Evolutionary conservation across 176 grass and related monocot species (phyloP).

Genomic region (Carex littledalei): DNA sequence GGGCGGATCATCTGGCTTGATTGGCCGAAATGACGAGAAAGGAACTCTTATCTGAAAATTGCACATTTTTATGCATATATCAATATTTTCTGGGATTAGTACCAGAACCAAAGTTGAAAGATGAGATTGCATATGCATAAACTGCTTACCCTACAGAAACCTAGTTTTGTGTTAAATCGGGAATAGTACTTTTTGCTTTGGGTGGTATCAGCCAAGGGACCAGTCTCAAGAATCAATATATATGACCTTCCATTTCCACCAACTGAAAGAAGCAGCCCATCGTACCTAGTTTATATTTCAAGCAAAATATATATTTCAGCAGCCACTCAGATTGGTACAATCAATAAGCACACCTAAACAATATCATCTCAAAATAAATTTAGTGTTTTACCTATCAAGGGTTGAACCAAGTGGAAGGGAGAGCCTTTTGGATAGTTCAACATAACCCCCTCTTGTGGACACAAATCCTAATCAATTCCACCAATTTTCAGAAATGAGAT

Average conservation of each 20-base stretch:
- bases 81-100: not conserved
- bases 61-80: not conserved
- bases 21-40: constrained; percentile 93
- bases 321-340: not conserved
- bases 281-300: constrained; percentile 50
- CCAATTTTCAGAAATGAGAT: constrained; percentile 1
- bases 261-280: constrained; percentile 85
- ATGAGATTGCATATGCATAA: constrained; percentile 2
- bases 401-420: constrained; percentile 96
- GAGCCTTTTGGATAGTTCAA: constrained; percentile 81
- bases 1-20: constrained; percentile 89
- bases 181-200: constrained; percentile 94
- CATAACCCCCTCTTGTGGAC: constrained; percentile 86
- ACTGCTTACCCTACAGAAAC: constrained; percentile 92
- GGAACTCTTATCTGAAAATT: constrained; percentile 79
- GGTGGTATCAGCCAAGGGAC: constrained; percentile 81
- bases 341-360: constrained; percentile 6
- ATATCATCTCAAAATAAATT: constrained; percentile 17
- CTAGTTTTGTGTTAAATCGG: constrained; percentile 88
- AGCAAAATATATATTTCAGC: constrained; percentile 10
- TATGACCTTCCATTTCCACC: constrained; percentile 96
- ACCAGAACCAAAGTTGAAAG: not conserved
- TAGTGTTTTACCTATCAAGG: constrained; percentile 66
- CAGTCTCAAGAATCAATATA: constrained; percentile 93
- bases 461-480: constrained; percentile 61